phyloP scores from a whole-genome alignment of 2,329 filamentous ascomycete genomes.

The Capronia epimyces region DNA sequence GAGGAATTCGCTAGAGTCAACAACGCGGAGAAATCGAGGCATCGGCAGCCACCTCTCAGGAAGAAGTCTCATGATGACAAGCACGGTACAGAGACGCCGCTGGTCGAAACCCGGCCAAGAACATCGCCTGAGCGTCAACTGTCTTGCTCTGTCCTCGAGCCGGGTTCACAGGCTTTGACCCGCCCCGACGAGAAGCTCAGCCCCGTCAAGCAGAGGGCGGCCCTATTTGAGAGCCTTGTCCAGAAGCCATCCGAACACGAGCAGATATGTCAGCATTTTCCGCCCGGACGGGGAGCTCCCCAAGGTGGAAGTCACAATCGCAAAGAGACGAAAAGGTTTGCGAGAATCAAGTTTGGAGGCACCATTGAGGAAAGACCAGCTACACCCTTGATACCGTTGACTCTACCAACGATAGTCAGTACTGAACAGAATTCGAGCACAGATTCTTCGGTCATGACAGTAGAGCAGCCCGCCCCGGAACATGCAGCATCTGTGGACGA shows the following conservation, averaged over 20 bases:
- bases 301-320: neutral
- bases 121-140: neutral
- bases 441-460: neutral
- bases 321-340: conserved; percentile 6
- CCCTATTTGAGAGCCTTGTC: conserved; percentile 24
- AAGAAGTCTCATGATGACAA: neutral
- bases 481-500: neutral
- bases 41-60: neutral
- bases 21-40: conserved; percentile 6
- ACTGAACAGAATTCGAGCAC: conserved; percentile 10
- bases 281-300: neutral
- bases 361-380: conserved; percentile 19
- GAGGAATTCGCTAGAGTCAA: conserved; percentile 14
- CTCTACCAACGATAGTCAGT: conserved; percentile 18
- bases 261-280: conserved; percentile 6
- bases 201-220: conserved; percentile 23
- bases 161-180: neutral
- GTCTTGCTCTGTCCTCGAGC: neutral
- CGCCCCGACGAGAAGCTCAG: conserved; percentile 11
- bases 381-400: conserved; percentile 22
- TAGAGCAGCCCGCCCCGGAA: neutral
- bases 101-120: neutral
- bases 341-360: conserved; percentile 19
- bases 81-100: neutral
- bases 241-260: conserved; percentile 8